These are phyloP conservation scores for Blastocystis sp. DNA, from an alignment of 352 stramenopile genomes.

Conservation along the genomic window DNA sequence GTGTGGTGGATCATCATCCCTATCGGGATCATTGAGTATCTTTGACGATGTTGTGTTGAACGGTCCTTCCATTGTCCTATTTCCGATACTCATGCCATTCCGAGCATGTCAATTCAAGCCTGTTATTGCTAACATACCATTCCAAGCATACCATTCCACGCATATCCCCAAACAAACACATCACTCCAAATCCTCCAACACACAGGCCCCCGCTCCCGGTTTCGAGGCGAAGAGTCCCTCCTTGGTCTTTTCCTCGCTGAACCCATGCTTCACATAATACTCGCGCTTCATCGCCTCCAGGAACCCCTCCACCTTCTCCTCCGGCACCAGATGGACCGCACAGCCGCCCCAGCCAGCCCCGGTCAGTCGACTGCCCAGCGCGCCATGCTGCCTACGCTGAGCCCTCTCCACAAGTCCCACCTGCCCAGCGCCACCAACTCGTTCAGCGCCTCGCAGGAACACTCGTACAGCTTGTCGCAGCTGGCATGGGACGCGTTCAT, in stretches of 20 bases:
- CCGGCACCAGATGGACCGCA: slow-evolving; percentile 65
- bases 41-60: too few relatives aligned
- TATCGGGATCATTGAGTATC: too few relatives aligned
- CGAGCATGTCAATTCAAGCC: too few relatives aligned
- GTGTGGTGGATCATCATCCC: too few relatives aligned
- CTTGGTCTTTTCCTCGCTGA: slow-evolving; percentile 52
- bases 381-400: slow-evolving; percentile 59
- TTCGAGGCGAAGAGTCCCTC: slow-evolving; percentile 58
- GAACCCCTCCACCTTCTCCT: slow-evolving; percentile 61
- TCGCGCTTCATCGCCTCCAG: slow-evolving; percentile 60
- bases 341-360: slow-evolving; percentile 74
- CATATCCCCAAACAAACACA: too few relatives aligned
- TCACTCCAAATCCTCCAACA: slow-evolving; percentile 5
- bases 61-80: too few relatives aligned
- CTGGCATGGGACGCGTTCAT: slow-evolving; percentile 69
- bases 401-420: slow-evolving; percentile 18
- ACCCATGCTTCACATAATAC: slow-evolving; percentile 61
- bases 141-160: too few relatives aligned
- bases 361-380: slow-evolving; percentile 68
- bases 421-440: slow-evolving; percentile 64
- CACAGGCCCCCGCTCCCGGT: slow-evolving; percentile 30
- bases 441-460: slow-evolving; percentile 69
- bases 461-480: slow-evolving; percentile 69
- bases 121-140: too few relatives aligned
- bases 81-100: too few relatives aligned